Base-by-base conservation (phyloP, 257 asterid species). In the Nicotiana attenuata region DNA sequence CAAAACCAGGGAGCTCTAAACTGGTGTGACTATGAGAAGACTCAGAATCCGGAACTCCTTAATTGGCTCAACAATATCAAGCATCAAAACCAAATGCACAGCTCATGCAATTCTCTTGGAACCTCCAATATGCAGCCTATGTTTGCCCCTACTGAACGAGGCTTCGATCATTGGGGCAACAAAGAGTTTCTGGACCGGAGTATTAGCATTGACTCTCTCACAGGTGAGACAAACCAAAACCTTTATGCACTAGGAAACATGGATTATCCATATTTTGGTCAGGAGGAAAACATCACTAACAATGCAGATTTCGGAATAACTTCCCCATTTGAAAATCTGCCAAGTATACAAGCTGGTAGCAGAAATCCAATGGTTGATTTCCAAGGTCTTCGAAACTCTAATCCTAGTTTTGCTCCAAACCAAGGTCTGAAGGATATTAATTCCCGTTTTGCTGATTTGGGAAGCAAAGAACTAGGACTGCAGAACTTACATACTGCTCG, bases 261-360 rank as follows among this genome's bases (percentile, higher is more conserved):
- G 85, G 59, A 59, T 64, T 65, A 73, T 69, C 76, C 52, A 29
- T 29, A 81, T 79, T 41, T 47, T 1, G 81, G 78, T 28, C 87
- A 86, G 91, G 83, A 77, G 5, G 85, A 79, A n/a, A 65, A 77
- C 22, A 47, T 33, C 60, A 77, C 50, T 60, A 60, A 85, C n/a
- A 84, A 69, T 22, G 19, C 47, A 50, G 80, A 15, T 50, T 75
- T 75, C 0, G 80, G 63, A 26, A 75, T 38, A 26, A 50, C 45
- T 50, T 26, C 45, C 35, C 45, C 80, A 50, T 50, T 75, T 50
- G 80, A 22, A 50, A 5, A 50, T 75, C 80, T 75, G 24, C 79
- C 35, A 61, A 82, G 52, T 68, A 29, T 20, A 71, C 87, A 71
- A 57, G 50, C 50, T 41, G 76, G 73, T 10, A 71, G 1, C 80